phyloP scores from a whole-genome alignment of 176 grass and related monocot genomes.

The Cenchrus americanus region DNA sequence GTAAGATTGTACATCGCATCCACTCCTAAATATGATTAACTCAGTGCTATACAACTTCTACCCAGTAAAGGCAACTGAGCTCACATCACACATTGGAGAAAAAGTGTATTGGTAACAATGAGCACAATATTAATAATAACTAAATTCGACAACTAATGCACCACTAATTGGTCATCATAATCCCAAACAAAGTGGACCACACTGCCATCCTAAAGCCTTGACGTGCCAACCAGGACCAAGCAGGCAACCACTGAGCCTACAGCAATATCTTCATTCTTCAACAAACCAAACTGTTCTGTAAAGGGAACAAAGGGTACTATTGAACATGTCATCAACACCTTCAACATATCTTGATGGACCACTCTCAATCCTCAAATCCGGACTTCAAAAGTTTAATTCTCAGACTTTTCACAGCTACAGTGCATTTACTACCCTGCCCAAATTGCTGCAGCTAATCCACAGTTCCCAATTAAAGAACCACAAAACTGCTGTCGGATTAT shows the following conservation, averaged over 20 bases:
- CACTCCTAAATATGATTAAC: neutral
- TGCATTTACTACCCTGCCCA: constrained; percentile 19
- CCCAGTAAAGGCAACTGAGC: neutral
- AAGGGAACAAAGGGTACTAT: neutral
- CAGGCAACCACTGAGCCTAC: constrained; percentile 18
- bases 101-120: neutral
- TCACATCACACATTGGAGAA: constrained; percentile 11
- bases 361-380: constrained; percentile 27
- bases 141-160: neutral
- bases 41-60: neutral
- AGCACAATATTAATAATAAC: constrained; percentile 1
- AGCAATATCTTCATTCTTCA: constrained; percentile 15
- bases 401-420: neutral
- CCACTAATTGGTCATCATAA: constrained; percentile 15
- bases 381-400: neutral
- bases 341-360: neutral
- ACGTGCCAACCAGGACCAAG: constrained; percentile 16
- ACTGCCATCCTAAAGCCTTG: neutral
- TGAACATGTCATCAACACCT: neutral
- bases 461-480: neutral
- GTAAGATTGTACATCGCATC: constrained; percentile 8
- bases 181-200: constrained; percentile 7
- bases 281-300: constrained; percentile 23
- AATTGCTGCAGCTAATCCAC: constrained; percentile 6
- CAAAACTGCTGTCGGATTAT: neutral